Base-by-base conservation (phyloP, 805 yeast genomes). In the Saturnispora diversa region DNA sequence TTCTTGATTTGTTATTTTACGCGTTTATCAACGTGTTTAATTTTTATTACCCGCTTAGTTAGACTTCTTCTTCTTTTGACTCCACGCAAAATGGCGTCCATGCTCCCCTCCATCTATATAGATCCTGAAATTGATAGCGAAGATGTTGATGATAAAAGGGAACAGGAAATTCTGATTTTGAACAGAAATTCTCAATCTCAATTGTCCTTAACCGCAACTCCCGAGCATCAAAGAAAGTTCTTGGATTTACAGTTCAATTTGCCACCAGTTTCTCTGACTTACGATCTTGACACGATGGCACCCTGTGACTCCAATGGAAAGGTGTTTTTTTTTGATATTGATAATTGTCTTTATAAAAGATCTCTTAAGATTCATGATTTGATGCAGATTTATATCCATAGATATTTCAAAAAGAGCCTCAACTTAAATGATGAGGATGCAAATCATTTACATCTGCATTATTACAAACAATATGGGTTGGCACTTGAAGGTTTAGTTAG, bases 401-500 rank as follows among this genome's bases (percentile, higher is more conserved):
- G 80, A 35, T 90, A 82, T 61, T 86, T 92, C 65, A 80, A 77
- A 51, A 69, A 70, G 40, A 68, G 71, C 35, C 66, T 90, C 39
- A 55, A 67, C 15, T 62, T 90, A 31, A 65, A 68, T 35, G 86
- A 79, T 47, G 81, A 77, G 32, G 86, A 81, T 10, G 97, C 98
- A 1, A 72, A 70, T 42, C 53, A 63, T 17, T 67, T 92, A 46
- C 94, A 86, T 55, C 64, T 66, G 57, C 69, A 70, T 46, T 90
- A 90, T 63, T 92, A 90, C 58, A 75, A 75, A 51, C 80, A 82
- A 34, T 90, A 87, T 54, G 98, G 98, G 2, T 69, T 90, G 44
- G 97, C 97, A 0, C 75, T 90, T 38, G 95, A 90, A 60, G 98
- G 98, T 0, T 67, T 90, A 35, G 82, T 76, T 7, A 62, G 80